Evolutionary conservation across 306 rosid genomes (phyloP).

Genomic region (Acmispon strigosus): DNA sequence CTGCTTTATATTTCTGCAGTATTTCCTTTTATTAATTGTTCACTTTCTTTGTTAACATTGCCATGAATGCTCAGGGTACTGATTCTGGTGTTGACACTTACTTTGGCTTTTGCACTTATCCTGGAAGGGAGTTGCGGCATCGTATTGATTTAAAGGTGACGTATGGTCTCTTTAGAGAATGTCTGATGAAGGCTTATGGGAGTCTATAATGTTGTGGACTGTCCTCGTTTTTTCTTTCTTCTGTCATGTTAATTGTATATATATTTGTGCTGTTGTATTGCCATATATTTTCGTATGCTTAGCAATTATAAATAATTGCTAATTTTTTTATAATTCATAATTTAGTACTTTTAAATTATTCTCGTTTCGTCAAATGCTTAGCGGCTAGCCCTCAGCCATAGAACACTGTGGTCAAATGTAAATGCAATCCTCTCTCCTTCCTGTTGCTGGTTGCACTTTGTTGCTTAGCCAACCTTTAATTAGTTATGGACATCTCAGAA

Average conservation of each 20-base stretch:
- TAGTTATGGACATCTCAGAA: background rate
- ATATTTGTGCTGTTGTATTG: background rate
- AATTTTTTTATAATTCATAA: background rate
- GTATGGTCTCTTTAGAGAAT: background rate
- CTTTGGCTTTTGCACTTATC: conserved; percentile 87
- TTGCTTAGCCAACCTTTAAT: conserved; percentile 2
- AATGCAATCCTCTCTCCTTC: background rate
- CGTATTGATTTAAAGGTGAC: conserved; percentile 88
- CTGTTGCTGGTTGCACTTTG: background rate
- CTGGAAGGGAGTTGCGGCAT: conserved; percentile 76
- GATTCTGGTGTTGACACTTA: conserved; percentile 90
- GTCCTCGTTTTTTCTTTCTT: background rate
- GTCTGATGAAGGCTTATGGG: background rate
- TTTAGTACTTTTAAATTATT: background rate
- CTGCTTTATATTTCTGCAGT: background rate
- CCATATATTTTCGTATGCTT: background rate
- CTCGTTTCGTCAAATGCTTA: background rate
- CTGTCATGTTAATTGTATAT: background rate
- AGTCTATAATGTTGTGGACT: background rate
- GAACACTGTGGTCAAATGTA: background rate
- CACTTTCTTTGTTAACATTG: conserved; percentile 13
- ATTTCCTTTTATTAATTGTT: background rate
- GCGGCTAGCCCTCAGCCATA: background rate
- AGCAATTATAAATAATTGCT: background rate
- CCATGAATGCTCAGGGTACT: conserved; percentile 47